Base-by-base conservation (phyloP, 2,329 filamentous ascomycete genomes). In the Colletotrichum cereale region DNA sequence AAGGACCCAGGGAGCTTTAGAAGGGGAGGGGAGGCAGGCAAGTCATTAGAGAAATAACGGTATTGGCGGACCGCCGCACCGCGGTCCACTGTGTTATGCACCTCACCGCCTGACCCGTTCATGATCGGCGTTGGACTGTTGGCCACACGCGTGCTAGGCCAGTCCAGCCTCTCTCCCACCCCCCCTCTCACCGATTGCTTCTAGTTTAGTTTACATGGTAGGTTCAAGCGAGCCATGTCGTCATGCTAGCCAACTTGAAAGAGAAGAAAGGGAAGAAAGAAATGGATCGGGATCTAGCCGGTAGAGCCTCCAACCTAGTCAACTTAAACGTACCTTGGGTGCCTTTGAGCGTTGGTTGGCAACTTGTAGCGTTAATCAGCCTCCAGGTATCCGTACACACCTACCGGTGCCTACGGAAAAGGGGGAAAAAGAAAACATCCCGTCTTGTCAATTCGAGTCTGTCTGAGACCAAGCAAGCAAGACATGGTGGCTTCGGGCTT, bases 21-120 rank as follows among this genome's bases (percentile, higher is more conserved):
- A n/a, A n/a, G 6, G 42, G 21, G 42, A 12, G 31, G 58, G 44
- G 31, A 52, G 58, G 31, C 31, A 62, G 38, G 58, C 36, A 58
- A 38, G 52, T n/a, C 18, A 36, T 56, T 56, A 40, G 56, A 31
- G 38, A 42, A 63, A 34, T 40, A 42, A 44, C 61, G 48, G 48
- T 38, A 52, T 44, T 55, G 61, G 48, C 48, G 48, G 48, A 36
- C 61, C 36, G 61, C 61, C 44, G 55, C 47, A 53, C 48, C 34
- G 31, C 12, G 61, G 24, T 36, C 61, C 61, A 52, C 61, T 38
- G 42, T 34, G 34, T 48, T 36, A 63, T 63, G 61, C 61, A 63
- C 61, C 61, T 63, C 61, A 63, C 61, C 61, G 61, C 61, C 61
- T 63, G 61, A 63, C 61, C 61, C 24, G 48, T 63, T 63, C 61